A percentile compares a stretch with the other conserved stretches of the same genome.
Conservation (phyloP, 2,329 filamentous ascomycete genomes). For the Colletotrichum godetiae region DNA sequence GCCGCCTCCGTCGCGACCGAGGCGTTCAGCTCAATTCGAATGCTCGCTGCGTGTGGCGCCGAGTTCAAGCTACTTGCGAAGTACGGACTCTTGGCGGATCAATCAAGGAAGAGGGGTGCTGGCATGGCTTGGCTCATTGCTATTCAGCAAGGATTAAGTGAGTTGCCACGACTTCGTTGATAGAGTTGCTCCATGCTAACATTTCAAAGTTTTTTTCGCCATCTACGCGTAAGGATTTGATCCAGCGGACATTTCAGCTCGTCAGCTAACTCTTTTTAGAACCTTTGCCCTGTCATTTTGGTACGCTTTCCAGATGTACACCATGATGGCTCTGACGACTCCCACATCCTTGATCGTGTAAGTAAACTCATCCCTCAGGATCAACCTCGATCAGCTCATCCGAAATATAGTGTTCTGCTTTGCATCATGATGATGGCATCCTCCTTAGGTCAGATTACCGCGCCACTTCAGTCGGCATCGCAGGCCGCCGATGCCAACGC, state of each 20-base stretch:
- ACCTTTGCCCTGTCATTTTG: conserved; percentile 39
- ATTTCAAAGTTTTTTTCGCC: conserved; percentile 33
- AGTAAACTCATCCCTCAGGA: conserved; percentile 3
- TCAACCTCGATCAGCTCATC: neutral
- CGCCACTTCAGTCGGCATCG: conserved; percentile 47
- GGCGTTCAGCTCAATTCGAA: conserved; percentile 53
- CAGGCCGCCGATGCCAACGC: conserved; percentile 49
- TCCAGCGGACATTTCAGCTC: neutral
- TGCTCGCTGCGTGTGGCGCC: conserved; percentile 56
- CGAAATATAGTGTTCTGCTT: conserved; percentile 36
- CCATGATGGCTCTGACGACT: conserved; percentile 35
- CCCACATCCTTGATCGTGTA: conserved; percentile 39
- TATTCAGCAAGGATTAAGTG: conserved; percentile 41
- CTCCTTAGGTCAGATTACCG: conserved; percentile 46
- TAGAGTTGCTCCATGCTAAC: conserved; percentile 1
- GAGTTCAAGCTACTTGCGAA: conserved; percentile 48
- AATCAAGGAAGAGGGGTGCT: conserved; percentile 46
- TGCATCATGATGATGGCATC: conserved; percentile 44
- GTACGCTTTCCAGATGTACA: conserved; percentile 38
- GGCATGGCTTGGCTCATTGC: conserved; percentile 39
- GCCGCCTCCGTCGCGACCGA: conserved; percentile 53
- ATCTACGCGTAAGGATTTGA: conserved; percentile 35
- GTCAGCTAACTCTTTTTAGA: conserved; percentile 23
- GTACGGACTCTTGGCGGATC: conserved; percentile 49
- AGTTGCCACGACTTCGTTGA: conserved; percentile 1